phyloP scores from a whole-genome alignment of 106 monocot genomes.

The Dendrobium nobile region DNA sequence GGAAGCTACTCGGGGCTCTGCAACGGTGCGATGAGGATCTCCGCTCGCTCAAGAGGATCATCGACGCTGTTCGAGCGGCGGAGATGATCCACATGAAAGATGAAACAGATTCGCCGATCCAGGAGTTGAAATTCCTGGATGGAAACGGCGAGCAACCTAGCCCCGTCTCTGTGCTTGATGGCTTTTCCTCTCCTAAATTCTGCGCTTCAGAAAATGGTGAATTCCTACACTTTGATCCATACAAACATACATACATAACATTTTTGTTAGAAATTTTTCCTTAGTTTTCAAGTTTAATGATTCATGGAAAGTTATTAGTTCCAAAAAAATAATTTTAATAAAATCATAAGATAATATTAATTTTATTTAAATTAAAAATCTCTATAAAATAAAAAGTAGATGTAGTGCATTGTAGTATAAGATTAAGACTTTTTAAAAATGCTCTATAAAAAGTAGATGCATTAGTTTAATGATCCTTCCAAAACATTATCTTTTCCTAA shows the following conservation, averaged over 20 bases:
- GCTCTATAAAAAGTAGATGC: too few species aligned
- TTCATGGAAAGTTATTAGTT: too few species aligned
- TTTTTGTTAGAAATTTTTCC: neutral
- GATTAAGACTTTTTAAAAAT: too few species aligned
- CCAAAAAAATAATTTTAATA: neutral
- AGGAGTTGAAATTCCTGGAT: neutral
- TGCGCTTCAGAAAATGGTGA: conserved; percentile 2
- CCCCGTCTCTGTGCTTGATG: conserved; percentile 9
- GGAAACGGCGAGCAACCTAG: neutral
- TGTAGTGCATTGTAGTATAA: too few species aligned
- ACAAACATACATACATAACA: neutral
- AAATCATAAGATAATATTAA: neutral
- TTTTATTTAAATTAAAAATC: too few species aligned
- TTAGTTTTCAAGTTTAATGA: too few species aligned
- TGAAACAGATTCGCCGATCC: neutral
- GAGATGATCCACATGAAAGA: neutral
- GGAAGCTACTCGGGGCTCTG: neutral
- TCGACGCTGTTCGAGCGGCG: conserved; percentile 6
- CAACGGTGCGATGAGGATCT: conserved; percentile 10
- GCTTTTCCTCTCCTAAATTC: neutral
- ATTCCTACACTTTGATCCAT: neutral
- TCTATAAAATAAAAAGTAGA: too few species aligned
- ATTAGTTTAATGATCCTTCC: too few species aligned
- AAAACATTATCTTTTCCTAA: too few species aligned
- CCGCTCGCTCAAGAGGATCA: neutral